Evolutionary conservation across 768 basidiomycete species (phyloP).

Genomic region (Panaeolus papilionaceus): DNA sequence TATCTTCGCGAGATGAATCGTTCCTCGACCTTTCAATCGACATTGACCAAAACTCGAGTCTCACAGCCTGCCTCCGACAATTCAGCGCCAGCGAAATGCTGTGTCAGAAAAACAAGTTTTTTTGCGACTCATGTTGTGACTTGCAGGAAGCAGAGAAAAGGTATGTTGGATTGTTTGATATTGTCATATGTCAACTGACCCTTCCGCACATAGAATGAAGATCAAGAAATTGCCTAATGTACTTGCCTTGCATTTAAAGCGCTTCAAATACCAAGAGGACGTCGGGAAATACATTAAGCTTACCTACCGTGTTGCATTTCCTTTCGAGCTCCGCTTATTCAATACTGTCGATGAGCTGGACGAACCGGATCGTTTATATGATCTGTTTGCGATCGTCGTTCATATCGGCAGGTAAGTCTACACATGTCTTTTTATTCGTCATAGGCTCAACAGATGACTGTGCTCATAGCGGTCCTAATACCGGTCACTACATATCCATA

Average conservation of each 20-base stretch:
- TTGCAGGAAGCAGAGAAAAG: constrained; percentile 98
- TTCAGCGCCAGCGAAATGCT: constrained; percentile 99
- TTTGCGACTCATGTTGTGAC: constrained; percentile 96
- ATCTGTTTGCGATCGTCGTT: constrained; percentile 96
- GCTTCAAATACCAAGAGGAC: constrained; percentile 98
- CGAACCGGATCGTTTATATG: constrained; percentile 91
- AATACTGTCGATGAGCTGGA: constrained; percentile 95
- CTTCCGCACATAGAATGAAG: constrained; percentile 80
- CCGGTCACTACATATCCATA: constrained; percentile 97
- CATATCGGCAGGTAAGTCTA: constrained; percentile 93
- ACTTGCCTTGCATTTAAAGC: constrained; percentile 93
- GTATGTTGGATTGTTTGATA: constrained; percentile 45
- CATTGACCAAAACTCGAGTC: constrained; percentile 97
- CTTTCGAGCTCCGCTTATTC: constrained; percentile 92
- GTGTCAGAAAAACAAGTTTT: constrained; percentile 97
- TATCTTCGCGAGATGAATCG: constrained; percentile 92
- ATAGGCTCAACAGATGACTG: constrained; percentile 12
- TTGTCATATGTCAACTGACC: constrained; percentile 20
- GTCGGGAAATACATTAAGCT: constrained; percentile 92
- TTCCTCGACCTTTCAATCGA: constrained; percentile 99
- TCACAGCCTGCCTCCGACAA: constrained; percentile 94
- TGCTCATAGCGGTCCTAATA: constrained; percentile 85
- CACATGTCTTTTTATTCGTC: constrained; percentile 22
- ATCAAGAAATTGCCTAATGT: constrained; percentile 96
- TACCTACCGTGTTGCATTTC: constrained; percentile 96